Conservation (phyloP, 306 rosid genomes). For the Vigna angularis region DNA sequence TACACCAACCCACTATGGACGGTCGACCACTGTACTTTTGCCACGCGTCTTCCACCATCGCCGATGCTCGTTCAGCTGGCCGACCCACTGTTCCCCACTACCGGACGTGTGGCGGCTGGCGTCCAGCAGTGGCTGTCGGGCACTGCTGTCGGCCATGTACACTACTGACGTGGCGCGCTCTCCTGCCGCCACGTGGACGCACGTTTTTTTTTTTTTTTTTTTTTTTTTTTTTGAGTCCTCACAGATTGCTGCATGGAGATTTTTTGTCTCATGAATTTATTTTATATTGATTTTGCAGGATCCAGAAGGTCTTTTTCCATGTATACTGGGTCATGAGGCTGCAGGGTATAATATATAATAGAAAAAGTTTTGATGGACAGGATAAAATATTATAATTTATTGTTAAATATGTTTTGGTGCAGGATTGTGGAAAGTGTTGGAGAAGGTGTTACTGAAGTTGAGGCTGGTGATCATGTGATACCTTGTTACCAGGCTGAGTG, state of each 20-base stretch:
- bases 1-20: too few species aligned
- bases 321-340: conserved; percentile 94
- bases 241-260: not conserved
- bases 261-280: conserved; percentile 12
- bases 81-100: too few species aligned
- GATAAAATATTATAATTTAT: not conserved
- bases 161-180: too few species aligned
- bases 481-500: conserved; percentile 99
- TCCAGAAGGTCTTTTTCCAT: conserved; percentile 96
- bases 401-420: conserved; percentile 28
- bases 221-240: too few species aligned
- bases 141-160: too few species aligned
- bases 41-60: too few species aligned
- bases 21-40: too few species aligned
- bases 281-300: conserved; percentile 61
- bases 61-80: too few species aligned
- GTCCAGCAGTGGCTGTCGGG: too few species aligned
- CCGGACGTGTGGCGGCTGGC: too few species aligned
- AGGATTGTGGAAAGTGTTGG: conserved; percentile 97
- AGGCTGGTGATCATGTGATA: conserved; percentile 92
- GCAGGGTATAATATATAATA: conserved; percentile 59
- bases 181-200: too few species aligned
- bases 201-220: too few species aligned
- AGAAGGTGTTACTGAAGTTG: conserved; percentile 87
- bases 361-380: not conserved